Base-by-base conservation (phyloP, 2,329 filamentous ascomycete genomes). In the Westerdykella aurantiaca region DNA sequence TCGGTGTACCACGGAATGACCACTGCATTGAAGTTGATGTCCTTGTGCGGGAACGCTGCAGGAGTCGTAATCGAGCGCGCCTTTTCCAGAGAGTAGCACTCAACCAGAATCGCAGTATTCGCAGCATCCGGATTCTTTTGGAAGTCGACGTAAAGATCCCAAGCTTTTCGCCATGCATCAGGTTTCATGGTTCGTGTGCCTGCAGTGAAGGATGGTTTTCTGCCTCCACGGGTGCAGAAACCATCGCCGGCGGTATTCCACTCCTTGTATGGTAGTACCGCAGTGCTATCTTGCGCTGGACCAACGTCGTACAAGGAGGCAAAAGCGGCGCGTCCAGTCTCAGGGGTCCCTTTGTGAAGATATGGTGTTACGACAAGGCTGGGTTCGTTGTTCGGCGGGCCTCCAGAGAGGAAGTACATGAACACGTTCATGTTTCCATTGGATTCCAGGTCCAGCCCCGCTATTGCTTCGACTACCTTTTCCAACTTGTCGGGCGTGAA, bases 1-100 rank as follows among this genome's bases (percentile, higher is more conserved):
- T 69, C 63, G 1, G 51, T 52, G 37, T 72, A 71, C 69, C 68
- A 72, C 0, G 69, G 64, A 12, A 71, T 66, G 0, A 63, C 59
- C 33, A 71, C 56, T 0, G 63, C 63, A 44, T 72, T 56, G 14
- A 62, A 65, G 38, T 67, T 64, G 34, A 66, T 57, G 17, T 63
- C 53, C 1, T 64, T 57, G 14, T 60, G 60, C 7, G 68, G 63
- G 41, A 65, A 61, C 5, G 69, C 49, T 1, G 37, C 38, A 3
- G 56, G 48, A 21, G 18, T 21, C 18, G 18, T 21, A n/a, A 38
- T 45, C 1, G 48, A 60, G 40, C 42, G 45, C 2, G 62, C 58
- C 35, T 65, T 61, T 17, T 45, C 58, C n/a, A 66, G 48, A 14
- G 66, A 61, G 53, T 72, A 72, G n/a, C 56, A 57, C 38, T 62